A percentile compares a stretch with the other conserved stretches of the same genome.
Conservation (phyloP, 345 rosid genomes). For the Salix udensis region DNA sequence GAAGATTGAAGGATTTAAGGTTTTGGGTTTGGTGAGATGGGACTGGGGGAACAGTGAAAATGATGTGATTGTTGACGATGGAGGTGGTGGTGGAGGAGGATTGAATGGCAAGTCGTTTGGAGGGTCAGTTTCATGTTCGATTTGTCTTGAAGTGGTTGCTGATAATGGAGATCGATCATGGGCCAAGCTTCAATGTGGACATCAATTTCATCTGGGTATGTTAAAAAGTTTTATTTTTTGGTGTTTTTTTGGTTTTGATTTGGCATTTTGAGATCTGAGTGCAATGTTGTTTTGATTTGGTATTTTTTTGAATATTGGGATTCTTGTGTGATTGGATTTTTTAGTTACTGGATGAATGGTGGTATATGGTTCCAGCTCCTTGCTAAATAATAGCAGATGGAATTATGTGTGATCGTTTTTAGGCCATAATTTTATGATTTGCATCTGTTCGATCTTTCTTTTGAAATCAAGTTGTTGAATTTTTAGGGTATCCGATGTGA, state of each 20-base stretch:
- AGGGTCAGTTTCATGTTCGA: conserved; percentile 76
- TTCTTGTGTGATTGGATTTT: background rate
- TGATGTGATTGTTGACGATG: conserved; percentile 48
- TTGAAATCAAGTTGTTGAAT: background rate
- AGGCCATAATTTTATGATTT: background rate
- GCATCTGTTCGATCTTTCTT: conserved; percentile 2
- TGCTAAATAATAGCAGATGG: background rate
- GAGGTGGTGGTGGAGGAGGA: conserved; percentile 40
- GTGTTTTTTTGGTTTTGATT: background rate
- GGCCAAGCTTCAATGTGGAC: conserved; percentile 99
- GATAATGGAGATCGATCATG: conserved; percentile 85
- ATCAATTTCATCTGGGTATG: conserved; percentile 86
- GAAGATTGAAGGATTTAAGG: conserved; percentile 7
- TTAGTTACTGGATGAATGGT: background rate
- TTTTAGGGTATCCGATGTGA: background rate
- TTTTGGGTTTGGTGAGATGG: conserved; percentile 43
- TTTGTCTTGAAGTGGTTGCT: conserved; percentile 79
- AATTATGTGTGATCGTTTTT: background rate
- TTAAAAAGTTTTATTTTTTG: background rate
- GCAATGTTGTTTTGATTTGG: background rate
- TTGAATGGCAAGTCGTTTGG: conserved; percentile 41
- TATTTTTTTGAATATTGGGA: background rate
- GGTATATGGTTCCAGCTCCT: background rate
- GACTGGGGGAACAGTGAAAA: conserved; percentile 59
- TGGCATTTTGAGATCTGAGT: conserved; percentile 26